Conservation (phyloP, 768 basidiomycete genomes). For the Xerocomus brunneocitrinus region DNA sequence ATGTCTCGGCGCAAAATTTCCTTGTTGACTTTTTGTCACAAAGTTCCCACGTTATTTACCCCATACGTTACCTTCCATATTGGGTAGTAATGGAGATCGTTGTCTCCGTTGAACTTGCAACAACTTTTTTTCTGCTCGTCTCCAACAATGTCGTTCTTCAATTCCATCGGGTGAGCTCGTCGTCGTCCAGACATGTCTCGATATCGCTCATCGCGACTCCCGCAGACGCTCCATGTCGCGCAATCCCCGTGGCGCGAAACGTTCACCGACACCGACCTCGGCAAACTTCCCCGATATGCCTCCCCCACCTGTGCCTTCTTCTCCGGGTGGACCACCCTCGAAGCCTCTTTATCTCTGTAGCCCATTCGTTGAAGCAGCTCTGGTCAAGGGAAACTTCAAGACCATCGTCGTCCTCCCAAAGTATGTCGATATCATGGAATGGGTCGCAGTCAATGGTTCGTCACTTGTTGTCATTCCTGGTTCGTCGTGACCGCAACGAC, state of each 20-base stretch:
- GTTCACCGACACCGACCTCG: slow-evolving; percentile 73
- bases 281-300: slow-evolving; percentile 48
- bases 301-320: slow-evolving; percentile 38
- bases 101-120: neutral
- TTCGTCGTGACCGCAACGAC: neutral
- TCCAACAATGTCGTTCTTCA: slow-evolving; percentile 71
- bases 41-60: slow-evolving; percentile 19
- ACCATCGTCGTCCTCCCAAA: slow-evolving; percentile 96
- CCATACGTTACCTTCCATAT: slow-evolving; percentile 4
- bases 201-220: slow-evolving; percentile 2
- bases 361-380: slow-evolving; percentile 90
- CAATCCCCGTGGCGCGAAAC: slow-evolving; percentile 62
- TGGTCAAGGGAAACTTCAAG: slow-evolving; percentile 98
- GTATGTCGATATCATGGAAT: slow-evolving; percentile 93
- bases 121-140: neutral
- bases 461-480: slow-evolving; percentile 8
- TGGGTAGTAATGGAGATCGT: slow-evolving; percentile 2
- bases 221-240: slow-evolving; percentile 72
- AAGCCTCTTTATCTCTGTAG: slow-evolving; percentile 88
- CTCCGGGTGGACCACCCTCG: slow-evolving; percentile 28
- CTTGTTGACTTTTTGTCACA: neutral
- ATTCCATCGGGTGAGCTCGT: slow-evolving; percentile 63
- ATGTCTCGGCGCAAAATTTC: slow-evolving; percentile 4
- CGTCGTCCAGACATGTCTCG: neutral
- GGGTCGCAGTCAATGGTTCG: slow-evolving; percentile 93